Base-by-base conservation (phyloP, 2,329 filamentous ascomycete species). In the Xylaria digitata region DNA sequence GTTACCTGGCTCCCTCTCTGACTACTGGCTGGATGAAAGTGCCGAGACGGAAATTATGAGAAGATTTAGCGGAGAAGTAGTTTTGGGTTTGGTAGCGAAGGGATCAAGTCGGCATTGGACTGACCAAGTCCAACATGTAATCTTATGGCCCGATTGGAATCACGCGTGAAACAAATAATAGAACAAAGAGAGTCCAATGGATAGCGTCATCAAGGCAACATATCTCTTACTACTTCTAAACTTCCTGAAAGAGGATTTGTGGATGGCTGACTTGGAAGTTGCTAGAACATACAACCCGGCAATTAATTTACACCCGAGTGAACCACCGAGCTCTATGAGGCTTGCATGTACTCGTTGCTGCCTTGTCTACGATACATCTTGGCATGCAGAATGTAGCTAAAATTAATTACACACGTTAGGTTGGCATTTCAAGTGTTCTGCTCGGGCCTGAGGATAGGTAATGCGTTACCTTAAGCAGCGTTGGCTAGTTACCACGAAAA, bases 1-100 rank as follows among this genome's bases (percentile, higher is more conserved):
- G 46, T 49, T 54, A 48, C 59, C 54, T 49, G 4, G 40, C 6
- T 42, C 26, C 26, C 54, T 54, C 46, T n/a, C n/a, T 17, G 3
- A n/a, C 42, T 40, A 66, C 58, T 58, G 59, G 64, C 21, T 49
- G 32, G 49, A 59, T 54, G 43, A 54, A 57, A 66, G 52, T 66
- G 58, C 58, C 63, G 63, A 65, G 57, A 61, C 8, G 26, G 42
- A 40, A 2, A 17, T 34, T n/a, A 19, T 40, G 37, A 42, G 42
- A 23, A 9, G 15, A 42, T 53, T 42, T 17, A 40, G 48, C 46
- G 46, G 23, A 57, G 46, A 57, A 53, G 9, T 46, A 57, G n/a
- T 40, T 11, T 21, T 17, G 46, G 60, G n/a, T 34, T 34, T 42
- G 63, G 63, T 57, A 66, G 46, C 53, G 53, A 58, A 23, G 11